phyloP scores from a whole-genome alignment of 768 basidiomycete species.

The Gelatoporia subvermispora region DNA sequence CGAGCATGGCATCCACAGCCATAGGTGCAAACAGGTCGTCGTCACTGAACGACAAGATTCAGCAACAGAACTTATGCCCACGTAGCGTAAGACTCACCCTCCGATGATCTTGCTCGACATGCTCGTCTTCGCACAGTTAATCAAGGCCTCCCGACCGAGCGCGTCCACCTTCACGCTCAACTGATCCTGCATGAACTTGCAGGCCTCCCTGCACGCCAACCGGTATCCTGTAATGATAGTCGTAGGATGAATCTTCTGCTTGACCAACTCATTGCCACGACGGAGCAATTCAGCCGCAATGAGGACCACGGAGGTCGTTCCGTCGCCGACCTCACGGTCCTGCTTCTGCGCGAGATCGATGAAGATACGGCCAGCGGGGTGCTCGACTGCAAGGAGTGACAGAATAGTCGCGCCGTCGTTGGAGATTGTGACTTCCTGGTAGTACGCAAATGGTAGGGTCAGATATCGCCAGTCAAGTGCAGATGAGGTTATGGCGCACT shows the following conservation, averaged over 20 bases:
- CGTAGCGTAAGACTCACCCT: slow-evolving; percentile 54
- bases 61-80: too few relatives aligned
- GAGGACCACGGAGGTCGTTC: slow-evolving; percentile 97
- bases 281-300: slow-evolving; percentile 95
- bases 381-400: slow-evolving; percentile 87
- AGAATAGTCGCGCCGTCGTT: slow-evolving; percentile 99
- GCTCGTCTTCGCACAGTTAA: slow-evolving; percentile 96
- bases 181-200: slow-evolving; percentile 97
- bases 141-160: slow-evolving; percentile 85
- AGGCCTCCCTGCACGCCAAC: slow-evolving; percentile 94
- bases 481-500: slow-evolving; percentile 34
- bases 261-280: slow-evolving; percentile 95
- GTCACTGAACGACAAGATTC: slow-evolving; percentile 52
- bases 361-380: slow-evolving; percentile 95
- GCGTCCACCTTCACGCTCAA: slow-evolving; percentile 90
- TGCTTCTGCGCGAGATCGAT: slow-evolving; percentile 99
- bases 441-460: background rate
- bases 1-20: slow-evolving; percentile 98
- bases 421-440: slow-evolving; percentile 96
- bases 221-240: slow-evolving; percentile 99
- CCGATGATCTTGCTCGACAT: slow-evolving; percentile 99
- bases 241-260: slow-evolving; percentile 97
- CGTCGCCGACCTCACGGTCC: slow-evolving; percentile 99
- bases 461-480: background rate
- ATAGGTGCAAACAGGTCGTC: slow-evolving; percentile 97